A percentile compares a stretch with the other conserved stretches of the same genome.
These are phyloP conservation scores for Arbutus unedo DNA, from an alignment of 148 eudicot genomes.

Conservation along the genomic window DNA sequence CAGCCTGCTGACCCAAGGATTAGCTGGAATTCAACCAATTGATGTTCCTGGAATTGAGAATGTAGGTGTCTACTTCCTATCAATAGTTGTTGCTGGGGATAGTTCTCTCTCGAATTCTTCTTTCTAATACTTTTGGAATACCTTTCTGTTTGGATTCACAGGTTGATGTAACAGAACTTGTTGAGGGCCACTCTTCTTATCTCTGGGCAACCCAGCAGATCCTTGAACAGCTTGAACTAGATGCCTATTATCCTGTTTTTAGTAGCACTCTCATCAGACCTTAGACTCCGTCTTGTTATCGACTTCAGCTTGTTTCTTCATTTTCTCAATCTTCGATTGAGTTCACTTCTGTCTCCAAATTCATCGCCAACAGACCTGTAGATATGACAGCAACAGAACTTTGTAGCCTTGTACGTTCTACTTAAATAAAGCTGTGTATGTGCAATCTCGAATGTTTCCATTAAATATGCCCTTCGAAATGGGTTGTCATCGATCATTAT, in stretches of 20 bases:
- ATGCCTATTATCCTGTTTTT: conserved; percentile 72
- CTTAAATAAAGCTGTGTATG: neutral
- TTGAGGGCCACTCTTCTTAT: conserved; percentile 92
- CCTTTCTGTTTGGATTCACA: conserved; percentile 23
- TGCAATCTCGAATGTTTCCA: neutral
- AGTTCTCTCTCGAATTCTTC: neutral
- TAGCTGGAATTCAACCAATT: conserved; percentile 93
- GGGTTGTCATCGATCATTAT: neutral
- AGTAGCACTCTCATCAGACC: conserved; percentile 12
- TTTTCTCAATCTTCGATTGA: neutral
- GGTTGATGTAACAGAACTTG: conserved; percentile 76
- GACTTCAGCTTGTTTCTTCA: neutral
- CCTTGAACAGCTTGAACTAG: conserved; percentile 74
- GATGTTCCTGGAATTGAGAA: conserved; percentile 88
- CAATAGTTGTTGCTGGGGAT: neutral
- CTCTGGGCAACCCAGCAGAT: conserved; percentile 80
- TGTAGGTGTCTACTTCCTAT: conserved; percentile 37
- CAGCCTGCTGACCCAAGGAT: conserved; percentile 89
- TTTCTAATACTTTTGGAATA: neutral
- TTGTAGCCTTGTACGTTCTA: neutral
- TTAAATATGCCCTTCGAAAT: neutral
- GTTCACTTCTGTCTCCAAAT: neutral
- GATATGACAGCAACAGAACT: neutral
- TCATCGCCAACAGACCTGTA: neutral
- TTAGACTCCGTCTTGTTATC: neutral